Base-by-base conservation (phyloP, 192 early-diverging fungal species). In the Borealophlyctis nickersoniae region DNA sequence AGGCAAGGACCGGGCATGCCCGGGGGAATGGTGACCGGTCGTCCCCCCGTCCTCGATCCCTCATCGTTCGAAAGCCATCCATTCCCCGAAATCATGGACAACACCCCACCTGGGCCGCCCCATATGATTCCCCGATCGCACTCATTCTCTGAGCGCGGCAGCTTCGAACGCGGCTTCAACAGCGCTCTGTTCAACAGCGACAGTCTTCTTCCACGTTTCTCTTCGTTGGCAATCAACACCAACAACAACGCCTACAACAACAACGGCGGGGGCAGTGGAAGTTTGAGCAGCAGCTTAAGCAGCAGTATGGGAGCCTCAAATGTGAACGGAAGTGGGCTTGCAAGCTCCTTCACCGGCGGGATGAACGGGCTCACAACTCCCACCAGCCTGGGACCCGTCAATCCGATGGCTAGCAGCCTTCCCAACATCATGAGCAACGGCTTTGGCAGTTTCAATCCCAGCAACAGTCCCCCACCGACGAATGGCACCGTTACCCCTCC, bases 111-210 rank as follows among this genome's bases (percentile, higher is more conserved):
- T 1, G 48, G 49, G 16, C 65, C 71, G 3, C 24, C 75, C 28
- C 59, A 54, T 4, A 54, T 71, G 53, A 62, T 61, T 32, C 45
- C 30, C 14, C 67, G 67, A 3, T 26, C 49, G 16, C 67, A 62
- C 27, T 69, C 67, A 14, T 59, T 56, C 39, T 63, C 59, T n/a
- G 67, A 69, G 28, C 62, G 50, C 24, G 23, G 59, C 28, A 52
- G 22, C 35, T 63, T 14, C 27, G 56, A 66, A 9, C 67, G 73
- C 24, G 80, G 76, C 4, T 81, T 81, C 64, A 81, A 67, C 60
- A 76, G 73, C 45, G 80, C 73, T 2, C 57, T 81, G 29, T 81
- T 71, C 70, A 76, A 66, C 58, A 78, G 74, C 64, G 80, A 81
- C 35, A 62, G 62, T 19, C 63, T 81, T 9, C 67, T 75, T 9